phyloP scores from a whole-genome alignment of 2,329 filamentous ascomycete genomes.

The Fusarium acutatum region DNA sequence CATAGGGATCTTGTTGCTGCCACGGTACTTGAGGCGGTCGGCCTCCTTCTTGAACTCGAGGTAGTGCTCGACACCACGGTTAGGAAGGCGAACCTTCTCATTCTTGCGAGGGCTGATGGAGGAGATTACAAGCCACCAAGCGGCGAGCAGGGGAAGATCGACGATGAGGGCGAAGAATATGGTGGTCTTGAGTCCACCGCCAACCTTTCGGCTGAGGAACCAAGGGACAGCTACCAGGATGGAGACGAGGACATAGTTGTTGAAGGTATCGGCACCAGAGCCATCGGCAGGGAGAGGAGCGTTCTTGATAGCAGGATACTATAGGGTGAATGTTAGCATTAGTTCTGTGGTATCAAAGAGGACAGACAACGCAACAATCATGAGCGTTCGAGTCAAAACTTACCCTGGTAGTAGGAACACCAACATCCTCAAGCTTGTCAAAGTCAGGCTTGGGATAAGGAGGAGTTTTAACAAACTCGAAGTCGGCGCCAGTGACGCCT shows the following conservation, averaged over 20 bases:
- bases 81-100: slow-evolving; percentile 88
- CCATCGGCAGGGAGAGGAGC: slow-evolving; percentile 91
- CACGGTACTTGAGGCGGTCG: slow-evolving; percentile 73
- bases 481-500: slow-evolving; percentile 47
- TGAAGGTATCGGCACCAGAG: slow-evolving; percentile 85
- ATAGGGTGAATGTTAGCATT: not conserved
- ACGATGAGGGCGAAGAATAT: slow-evolving; percentile 88
- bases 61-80: slow-evolving; percentile 90
- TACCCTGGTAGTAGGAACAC: slow-evolving; percentile 54
- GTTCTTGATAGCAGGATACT: slow-evolving; percentile 83
- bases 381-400: not conserved
- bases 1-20: slow-evolving; percentile 83
- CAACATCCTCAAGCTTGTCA: slow-evolving; percentile 70
- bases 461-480: slow-evolving; percentile 55
- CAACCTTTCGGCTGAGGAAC: slow-evolving; percentile 85
- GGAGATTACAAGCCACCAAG: slow-evolving; percentile 85
- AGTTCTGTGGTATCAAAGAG: slow-evolving; percentile 6
- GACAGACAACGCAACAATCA: slow-evolving; percentile 31
- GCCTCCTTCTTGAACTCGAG: slow-evolving; percentile 78
- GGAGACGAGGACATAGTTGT: slow-evolving; percentile 78
- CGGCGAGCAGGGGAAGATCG: slow-evolving; percentile 79
- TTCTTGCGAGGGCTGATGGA: slow-evolving; percentile 87
- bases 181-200: slow-evolving; percentile 85
- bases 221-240: slow-evolving; percentile 76
- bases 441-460: slow-evolving; percentile 63